Percentiles rank a stretch among this genome's conserved stretches.
These are phyloP conservation scores for Venturia pyrina DNA, from an alignment of 2,329 filamentous ascomycete genomes.

Conservation along the genomic window DNA sequence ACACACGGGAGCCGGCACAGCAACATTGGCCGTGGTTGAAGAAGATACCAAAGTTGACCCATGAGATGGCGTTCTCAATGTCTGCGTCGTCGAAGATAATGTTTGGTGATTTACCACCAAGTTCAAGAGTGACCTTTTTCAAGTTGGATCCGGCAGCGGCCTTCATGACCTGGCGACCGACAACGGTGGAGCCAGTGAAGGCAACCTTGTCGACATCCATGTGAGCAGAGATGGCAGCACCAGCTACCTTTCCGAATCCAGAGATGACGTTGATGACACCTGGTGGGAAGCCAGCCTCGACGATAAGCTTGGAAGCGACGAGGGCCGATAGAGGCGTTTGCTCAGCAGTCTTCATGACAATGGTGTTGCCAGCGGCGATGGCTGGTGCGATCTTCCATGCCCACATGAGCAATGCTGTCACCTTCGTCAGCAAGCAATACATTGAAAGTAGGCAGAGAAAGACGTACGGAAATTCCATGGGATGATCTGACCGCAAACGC, in stretches of 20 bases:
- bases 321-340: constrained; percentile 65
- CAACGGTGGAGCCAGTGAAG: constrained; percentile 67
- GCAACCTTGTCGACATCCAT: constrained; percentile 77
- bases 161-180: constrained; percentile 72
- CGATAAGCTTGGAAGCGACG: constrained; percentile 53
- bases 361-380: constrained; percentile 60
- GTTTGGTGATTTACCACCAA: constrained; percentile 73
- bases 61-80: constrained; percentile 65
- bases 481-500: constrained; percentile 79
- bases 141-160: constrained; percentile 66
- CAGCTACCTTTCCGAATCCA: constrained; percentile 68
- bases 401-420: constrained; percentile 57
- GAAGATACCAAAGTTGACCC: constrained; percentile 58
- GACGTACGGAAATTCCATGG: constrained; percentile 66
- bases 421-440: neutral
- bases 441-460: neutral
- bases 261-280: constrained; percentile 70
- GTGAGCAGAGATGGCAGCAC: constrained; percentile 65
- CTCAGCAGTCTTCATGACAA: constrained; percentile 67
- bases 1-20: constrained; percentile 73
- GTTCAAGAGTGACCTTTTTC: constrained; percentile 73
- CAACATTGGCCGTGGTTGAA: constrained; percentile 53
- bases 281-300: constrained; percentile 69
- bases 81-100: constrained; percentile 71
- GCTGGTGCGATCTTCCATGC: constrained; percentile 74